Evolutionary conservation across 2,329 filamentous ascomycete genomes (phyloP).

Genomic region (Fusarium setosum): DNA sequence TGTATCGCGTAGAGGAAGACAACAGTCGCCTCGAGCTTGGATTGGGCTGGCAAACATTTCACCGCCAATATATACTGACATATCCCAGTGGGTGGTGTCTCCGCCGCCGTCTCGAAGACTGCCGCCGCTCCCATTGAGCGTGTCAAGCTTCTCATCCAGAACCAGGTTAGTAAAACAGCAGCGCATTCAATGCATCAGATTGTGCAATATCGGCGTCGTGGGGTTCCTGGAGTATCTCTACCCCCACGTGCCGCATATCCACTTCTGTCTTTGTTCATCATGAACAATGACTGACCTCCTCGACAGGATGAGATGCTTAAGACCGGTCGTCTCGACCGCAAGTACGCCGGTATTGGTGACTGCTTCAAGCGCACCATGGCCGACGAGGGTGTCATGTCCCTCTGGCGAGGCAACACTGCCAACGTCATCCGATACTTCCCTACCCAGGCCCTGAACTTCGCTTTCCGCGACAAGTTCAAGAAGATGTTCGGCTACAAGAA

Average conservation of each 20-base stretch:
- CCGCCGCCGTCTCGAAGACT: constrained; percentile 99
- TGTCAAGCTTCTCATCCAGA: constrained; percentile 99
- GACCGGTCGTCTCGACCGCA: constrained; percentile 96
- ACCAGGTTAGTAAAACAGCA: constrained; percentile 80
- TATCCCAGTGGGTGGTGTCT: constrained; percentile 95
- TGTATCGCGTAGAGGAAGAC: constrained; percentile 16
- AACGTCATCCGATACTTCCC: constrained; percentile 99
- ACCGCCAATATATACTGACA: constrained; percentile 29
- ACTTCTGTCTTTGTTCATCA: background rate
- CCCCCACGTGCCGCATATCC: background rate
- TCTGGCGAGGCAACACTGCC: constrained; percentile 99
- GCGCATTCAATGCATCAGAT: background rate
- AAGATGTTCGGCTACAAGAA: constrained; percentile 99
- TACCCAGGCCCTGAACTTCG: constrained; percentile 99
- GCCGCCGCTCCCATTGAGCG: constrained; percentile 99
- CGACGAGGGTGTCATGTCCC: constrained; percentile 91
- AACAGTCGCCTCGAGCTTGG: constrained; percentile 10
- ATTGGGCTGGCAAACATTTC: constrained; percentile 5
- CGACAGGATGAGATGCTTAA: constrained; percentile 99
- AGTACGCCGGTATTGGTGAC: constrained; percentile 93
- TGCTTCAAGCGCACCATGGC: constrained; percentile 94
- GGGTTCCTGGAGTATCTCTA: background rate
- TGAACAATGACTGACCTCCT: constrained; percentile 46
- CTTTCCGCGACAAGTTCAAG: constrained; percentile 99
- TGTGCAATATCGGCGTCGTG: background rate